phyloP scores from a whole-genome alignment of 306 rosid species.

The Potentilla sterilis region DNA sequence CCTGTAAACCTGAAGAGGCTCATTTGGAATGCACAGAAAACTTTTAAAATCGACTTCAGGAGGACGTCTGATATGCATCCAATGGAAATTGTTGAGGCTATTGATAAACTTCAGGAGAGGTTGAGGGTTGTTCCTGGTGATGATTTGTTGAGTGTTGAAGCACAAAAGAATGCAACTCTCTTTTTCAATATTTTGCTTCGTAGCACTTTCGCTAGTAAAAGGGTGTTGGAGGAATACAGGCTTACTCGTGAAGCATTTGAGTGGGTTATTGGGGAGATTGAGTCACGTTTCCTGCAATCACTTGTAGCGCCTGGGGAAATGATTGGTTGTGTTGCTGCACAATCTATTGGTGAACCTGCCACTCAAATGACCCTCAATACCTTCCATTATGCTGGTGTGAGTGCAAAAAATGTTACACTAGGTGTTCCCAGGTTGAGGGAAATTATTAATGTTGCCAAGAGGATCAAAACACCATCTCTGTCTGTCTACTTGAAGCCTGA shows the following conservation, averaged over 20 bases:
- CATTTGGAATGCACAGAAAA: slow-evolving; percentile 96
- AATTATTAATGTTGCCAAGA: slow-evolving; percentile 95
- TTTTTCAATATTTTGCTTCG: slow-evolving; percentile 89
- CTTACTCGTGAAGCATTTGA: slow-evolving; percentile 99
- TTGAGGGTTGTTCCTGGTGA: slow-evolving; percentile 97
- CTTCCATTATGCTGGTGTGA: slow-evolving; percentile 98
- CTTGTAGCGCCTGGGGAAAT: slow-evolving; percentile 98
- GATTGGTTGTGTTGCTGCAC: slow-evolving; percentile 99
- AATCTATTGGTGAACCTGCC: slow-evolving; percentile 97
- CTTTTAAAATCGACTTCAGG: slow-evolving; percentile 87
- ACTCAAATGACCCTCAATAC: slow-evolving; percentile 99
- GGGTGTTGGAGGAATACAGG: slow-evolving; percentile 94
- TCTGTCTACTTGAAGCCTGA: slow-evolving; percentile 86
- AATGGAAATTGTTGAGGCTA: slow-evolving; percentile 97
- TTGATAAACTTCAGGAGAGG: slow-evolving; percentile 97
- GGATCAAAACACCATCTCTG: slow-evolving; percentile 92
- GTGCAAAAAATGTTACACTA: slow-evolving; percentile 97
- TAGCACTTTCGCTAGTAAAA: slow-evolving; percentile 91
- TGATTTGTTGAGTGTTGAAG: slow-evolving; percentile 84
- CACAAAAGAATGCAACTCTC: slow-evolving; percentile 95
- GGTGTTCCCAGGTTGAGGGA: slow-evolving; percentile 99
- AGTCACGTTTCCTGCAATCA: slow-evolving; percentile 92
- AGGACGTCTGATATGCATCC: slow-evolving; percentile 99
- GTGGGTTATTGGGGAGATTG: slow-evolving; percentile 98
- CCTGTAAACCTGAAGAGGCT: slow-evolving; percentile 98